Base-by-base conservation (phyloP, 2,329 filamentous ascomycete species). In the Ophiostoma sp. region DNA sequence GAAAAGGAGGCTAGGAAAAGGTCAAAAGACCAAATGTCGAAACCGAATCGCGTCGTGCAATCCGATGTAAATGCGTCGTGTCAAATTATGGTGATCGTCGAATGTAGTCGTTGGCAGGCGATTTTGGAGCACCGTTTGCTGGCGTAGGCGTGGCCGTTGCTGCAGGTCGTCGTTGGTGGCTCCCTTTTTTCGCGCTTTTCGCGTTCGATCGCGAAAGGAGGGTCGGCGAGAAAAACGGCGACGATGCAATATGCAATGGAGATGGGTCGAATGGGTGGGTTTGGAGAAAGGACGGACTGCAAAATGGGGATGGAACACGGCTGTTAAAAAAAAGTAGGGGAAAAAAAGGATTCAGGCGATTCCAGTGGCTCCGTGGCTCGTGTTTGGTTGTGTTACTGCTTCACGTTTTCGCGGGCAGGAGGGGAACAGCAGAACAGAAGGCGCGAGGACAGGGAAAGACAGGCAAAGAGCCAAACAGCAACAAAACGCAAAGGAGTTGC, bases 151-250 rank as follows among this genome's bases (percentile, higher is more conserved):
- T 33, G 7, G 57, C 22, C 36, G 42, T 19, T 55, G 57, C 17
- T 39, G 19, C 28, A 48, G 33, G 25, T 19, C 42, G 57, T 71
- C 55, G 50, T 33, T 59, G 68, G 31, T 28, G 52, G 22, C 36
- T 28, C 57, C 57, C 17, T 64, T 36, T 57, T 71, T 59, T 71
- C 31, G 70, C 70, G 70, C 70, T 39, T 71, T 55, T 66, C 70
- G 70, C 70, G 70, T 71, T 64, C 59, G 70, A 39, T 64, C 70
- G 70, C 69, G 69, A 59, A 70, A 59, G 9, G 48, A 39, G 31
- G 33, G 52, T 45, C 11, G 28, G 66, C 69, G 22, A 70, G 50
- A 57, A 57, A 70, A 42, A 59, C 3, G 33, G 68, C 68, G 48
- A 57, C 68, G 68, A 70, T 70, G 68, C 68, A 57, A 39, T 57